Base-by-base conservation (phyloP, 192 early-diverging fungal genomes). In the Coemansia sp. region DNA sequence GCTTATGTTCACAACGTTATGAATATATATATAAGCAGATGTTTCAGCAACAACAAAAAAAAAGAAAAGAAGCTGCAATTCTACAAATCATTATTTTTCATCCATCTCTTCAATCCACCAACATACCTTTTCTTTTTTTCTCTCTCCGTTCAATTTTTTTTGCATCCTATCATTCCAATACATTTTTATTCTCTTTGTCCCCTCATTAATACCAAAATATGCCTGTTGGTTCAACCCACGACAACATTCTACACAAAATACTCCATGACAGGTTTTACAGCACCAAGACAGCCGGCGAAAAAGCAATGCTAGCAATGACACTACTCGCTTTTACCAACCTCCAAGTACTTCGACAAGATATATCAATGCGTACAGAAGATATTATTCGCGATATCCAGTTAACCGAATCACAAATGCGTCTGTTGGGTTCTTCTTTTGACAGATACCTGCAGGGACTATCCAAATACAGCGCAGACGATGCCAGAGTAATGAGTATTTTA, bases 201-300 rank as follows among this genome's bases (percentile, higher is more conserved):
- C 1, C 22, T 28, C 39, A 41, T 11, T 41, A 1, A 1, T 41
- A 1, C 9, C 9, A 43, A 54, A 63, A 4, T 18, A 75, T 65
- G 67, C 67, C 64, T 39, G 32, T 70, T 34, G 34, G 18, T 2
- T 52, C 67, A 52, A 68, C 66, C 3, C 63, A 67, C 52, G 76
- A 79, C 39, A 62, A 73, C 59, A 66, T 73, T 3, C 45, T 79
- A 28, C 70, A 79, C 64, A 73, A 73, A 32, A 53, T 68, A 0
- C 51, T 79, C 15, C 70, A 73, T 22, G 76, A 79, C 68, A 63
- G 76, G 18, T 70, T 73, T 55, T 64, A 68, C 60, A 51, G 60
- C 5, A 54, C 71, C 18, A 65, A 70, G 18, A 70, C 36, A 64
- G 34, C 43, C 32, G 45, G 60, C 33, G 76, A 79, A 51, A 63